These are phyloP conservation scores for Acer campestre DNA, from an alignment of 345 rosid genomes.

Conservation along the genomic window DNA sequence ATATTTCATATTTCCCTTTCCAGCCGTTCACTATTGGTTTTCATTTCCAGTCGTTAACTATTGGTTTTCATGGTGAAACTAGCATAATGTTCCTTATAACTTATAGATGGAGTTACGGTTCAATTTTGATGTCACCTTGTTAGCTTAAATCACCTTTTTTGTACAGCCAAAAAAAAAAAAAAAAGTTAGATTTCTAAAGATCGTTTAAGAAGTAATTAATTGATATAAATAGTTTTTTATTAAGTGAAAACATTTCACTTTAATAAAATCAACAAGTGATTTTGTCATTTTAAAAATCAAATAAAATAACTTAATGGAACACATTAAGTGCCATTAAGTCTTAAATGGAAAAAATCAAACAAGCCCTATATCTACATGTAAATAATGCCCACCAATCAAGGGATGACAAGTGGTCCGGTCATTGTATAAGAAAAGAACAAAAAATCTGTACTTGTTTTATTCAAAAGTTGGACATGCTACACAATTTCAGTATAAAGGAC, in stretches of 20 bases:
- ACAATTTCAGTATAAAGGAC: slow-evolving; percentile 3
- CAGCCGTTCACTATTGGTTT: neutral
- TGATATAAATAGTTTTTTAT: too few species aligned
- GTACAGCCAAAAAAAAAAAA: too few species aligned
- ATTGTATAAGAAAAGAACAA: neutral
- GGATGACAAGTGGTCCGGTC: neutral
- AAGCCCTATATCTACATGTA: too few species aligned
- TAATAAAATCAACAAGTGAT: too few species aligned
- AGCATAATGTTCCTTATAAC: neutral
- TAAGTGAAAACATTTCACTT: too few species aligned
- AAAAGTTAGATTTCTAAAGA: too few species aligned
- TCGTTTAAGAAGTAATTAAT: too few species aligned
- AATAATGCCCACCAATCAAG: neutral
- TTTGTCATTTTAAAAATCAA: too few species aligned
- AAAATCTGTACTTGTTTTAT: neutral
- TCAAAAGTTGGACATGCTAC: slow-evolving; percentile 12
- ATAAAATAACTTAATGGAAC: too few species aligned
- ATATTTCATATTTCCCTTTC: neutral
- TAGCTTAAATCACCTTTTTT: neutral
- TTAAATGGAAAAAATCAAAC: too few species aligned
- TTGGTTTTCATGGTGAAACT: neutral
- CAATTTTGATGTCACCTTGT: neutral
- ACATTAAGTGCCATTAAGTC: too few species aligned
- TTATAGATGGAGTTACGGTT: neutral
- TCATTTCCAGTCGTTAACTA: too few species aligned